Conservation (phyloP, 139 green algal species). For the Asterochloris sp. region DNA sequence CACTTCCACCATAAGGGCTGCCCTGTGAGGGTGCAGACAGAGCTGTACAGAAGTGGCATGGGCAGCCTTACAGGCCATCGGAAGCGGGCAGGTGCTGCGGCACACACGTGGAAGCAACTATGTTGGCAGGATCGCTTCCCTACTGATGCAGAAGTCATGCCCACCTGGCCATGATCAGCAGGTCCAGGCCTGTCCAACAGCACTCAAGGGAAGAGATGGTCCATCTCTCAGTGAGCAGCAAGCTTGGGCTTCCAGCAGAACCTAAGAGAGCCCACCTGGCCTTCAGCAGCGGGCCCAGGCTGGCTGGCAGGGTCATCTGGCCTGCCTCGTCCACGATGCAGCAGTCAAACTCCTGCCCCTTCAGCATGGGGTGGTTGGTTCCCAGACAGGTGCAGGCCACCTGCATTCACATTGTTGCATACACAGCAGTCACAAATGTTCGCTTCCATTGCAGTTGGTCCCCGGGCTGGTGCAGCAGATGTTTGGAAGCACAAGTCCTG, state of each 20-base stretch:
- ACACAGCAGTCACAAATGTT: not conserved
- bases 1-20: not conserved
- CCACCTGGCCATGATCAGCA: too few relatives aligned
- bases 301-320: constrained; percentile 73
- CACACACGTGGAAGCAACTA: too few relatives aligned
- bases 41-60: not conserved
- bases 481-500: not conserved
- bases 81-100: too few relatives aligned
- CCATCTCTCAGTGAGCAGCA: too few relatives aligned
- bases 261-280: constrained; percentile 15
- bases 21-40: not conserved
- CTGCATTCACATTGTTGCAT: constrained; percentile 11
- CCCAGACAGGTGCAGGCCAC: constrained; percentile 78
- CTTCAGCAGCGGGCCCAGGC: constrained; percentile 68
- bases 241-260: too few relatives aligned
- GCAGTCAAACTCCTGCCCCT: constrained; percentile 79
- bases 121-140: too few relatives aligned
- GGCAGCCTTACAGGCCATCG: too few relatives aligned
- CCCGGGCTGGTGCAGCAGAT: not conserved
- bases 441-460: not conserved
- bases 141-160: too few relatives aligned
- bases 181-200: too few relatives aligned
- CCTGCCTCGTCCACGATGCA: constrained; percentile 94
- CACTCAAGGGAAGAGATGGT: too few relatives aligned
- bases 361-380: constrained; percentile 57